Evolutionary conservation across 2,329 filamentous ascomycete genomes (phyloP).

Genomic region (Claviceps maximensis): DNA sequence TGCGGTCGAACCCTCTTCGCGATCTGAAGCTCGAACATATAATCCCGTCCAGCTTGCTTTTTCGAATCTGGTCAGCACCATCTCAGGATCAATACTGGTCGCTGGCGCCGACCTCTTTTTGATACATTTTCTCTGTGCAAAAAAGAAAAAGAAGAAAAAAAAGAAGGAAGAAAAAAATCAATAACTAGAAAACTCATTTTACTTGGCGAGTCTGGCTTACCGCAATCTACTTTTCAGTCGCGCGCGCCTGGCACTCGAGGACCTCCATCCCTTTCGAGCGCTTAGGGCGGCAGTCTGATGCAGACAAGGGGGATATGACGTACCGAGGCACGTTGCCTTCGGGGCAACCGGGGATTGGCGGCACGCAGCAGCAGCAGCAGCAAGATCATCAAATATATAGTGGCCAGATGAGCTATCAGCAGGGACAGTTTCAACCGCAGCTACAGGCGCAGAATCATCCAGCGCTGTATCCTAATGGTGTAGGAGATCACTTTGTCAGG

Average conservation of each 20-base stretch:
- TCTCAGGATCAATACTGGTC: not conserved
- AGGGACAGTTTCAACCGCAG: conserved; percentile 13
- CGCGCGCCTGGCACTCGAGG: too few relatives aligned
- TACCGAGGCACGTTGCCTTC: conserved; percentile 20
- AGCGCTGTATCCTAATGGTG: conserved; percentile 4
- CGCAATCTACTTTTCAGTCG: not conserved
- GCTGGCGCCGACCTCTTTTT: not conserved
- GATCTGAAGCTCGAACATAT: not conserved
- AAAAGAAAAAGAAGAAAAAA: too few relatives aligned
- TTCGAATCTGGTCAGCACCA: not conserved
- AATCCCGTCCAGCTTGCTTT: not conserved
- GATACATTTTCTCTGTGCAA: not conserved
- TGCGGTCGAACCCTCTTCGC: not conserved
- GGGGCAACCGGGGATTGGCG: conserved; percentile 16
- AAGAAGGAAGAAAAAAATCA: too few relatives aligned
- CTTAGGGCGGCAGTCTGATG: conserved; percentile 6
- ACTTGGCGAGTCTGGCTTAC: not conserved
- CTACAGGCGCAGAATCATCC: conserved; percentile 12
- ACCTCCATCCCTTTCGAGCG: not conserved
- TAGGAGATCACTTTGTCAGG: conserved; percentile 10
- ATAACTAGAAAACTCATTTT: not conserved
- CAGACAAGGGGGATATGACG: conserved; percentile 20
- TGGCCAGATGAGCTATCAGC: conserved; percentile 13
- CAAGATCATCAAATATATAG: conserved; percentile 11
- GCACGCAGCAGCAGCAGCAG: conserved; percentile 12